Evolutionary conservation across 495 filamentous ascomycete species (phyloP).

Genomic region (Aspergillus sclerotioniger): DNA sequence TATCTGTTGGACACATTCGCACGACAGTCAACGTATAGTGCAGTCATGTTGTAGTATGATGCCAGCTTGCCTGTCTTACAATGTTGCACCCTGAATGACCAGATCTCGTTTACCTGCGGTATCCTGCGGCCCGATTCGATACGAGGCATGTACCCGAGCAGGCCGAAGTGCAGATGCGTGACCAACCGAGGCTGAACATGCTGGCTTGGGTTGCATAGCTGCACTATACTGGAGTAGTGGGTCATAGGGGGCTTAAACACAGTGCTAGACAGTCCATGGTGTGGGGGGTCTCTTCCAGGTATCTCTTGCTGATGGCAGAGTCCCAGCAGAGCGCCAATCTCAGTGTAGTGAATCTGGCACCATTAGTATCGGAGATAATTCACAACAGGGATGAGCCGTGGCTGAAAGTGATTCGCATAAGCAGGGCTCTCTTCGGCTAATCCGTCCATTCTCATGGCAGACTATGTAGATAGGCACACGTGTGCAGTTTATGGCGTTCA

Average conservation of each 20-base stretch:
- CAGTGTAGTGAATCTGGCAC: too few species aligned
- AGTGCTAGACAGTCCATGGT: too few species aligned
- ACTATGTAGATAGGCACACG: neutral
- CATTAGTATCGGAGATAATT: too few species aligned
- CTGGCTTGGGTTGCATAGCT: too few species aligned
- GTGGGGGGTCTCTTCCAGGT: too few species aligned
- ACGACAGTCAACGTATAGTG: neutral
- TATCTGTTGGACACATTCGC: neutral
- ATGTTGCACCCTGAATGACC: slow-evolving; percentile 1
- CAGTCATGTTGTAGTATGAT: neutral
- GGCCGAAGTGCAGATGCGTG: neutral
- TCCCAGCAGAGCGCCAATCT: too few species aligned
- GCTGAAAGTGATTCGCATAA: neutral
- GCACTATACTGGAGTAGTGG: too few species aligned
- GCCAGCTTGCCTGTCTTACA: neutral
- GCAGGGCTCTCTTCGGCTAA: neutral
- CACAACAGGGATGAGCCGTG: neutral
- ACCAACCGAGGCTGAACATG: neutral
- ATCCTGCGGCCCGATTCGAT: neutral
- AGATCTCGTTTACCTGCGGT: neutral
- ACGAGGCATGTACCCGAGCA: neutral
- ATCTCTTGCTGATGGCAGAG: too few species aligned
- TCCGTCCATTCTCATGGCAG: neutral
- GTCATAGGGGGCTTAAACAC: too few species aligned
- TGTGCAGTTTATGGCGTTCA: neutral